Evolutionary conservation across 148 eudicot species (phyloP), one percentile per base, ranked within the genome.

Genomic region (Camellia granthamiana): DNA sequence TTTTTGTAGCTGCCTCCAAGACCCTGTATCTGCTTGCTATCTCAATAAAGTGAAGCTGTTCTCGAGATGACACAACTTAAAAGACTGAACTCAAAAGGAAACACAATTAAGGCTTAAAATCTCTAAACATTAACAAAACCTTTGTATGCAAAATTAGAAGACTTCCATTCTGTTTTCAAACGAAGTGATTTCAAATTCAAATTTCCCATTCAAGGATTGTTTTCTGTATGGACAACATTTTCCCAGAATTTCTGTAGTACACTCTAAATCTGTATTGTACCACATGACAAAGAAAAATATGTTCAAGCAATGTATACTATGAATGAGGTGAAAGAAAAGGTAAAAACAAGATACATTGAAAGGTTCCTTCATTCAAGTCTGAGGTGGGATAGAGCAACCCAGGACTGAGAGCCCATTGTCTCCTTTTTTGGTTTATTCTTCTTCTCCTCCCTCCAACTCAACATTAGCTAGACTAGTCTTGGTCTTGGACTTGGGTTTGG

Each of bases 1-100:
- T 59, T 93, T 95, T 66, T 95, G 98, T 78, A 80, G 86, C 81
- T 95, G 98, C 87, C 90, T 95, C 77, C 91, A 89, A 80, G 98
- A 96, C 82, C 87, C 98, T 21, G 83, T 88, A 1, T 87, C 95
- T 47, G 80, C 93, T 77, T 96, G 99, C 84, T 88, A 86, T 80
- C 83, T 96, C 12, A 82, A 87, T 71, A 85, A 87, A 76, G 87
- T 84, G 14, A 82, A 89, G 68, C 76, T 97, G 8, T 97, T 97
- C 52, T 84, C 95, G 14, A 85, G 86, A 87, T 90, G 85, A 93
- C 79, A 72, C 38, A 30, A 30, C 38, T 30, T 30, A 30, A 30
- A 11, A 16, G 10, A 1, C 13, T 68, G 69, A 9, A 51, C 15
- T 3, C 8, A 1, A 65, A 3, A 52, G 23, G 52, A 7, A 7